Base-by-base conservation (phyloP, 768 basidiomycete species). In the Ramaria rubella region DNA sequence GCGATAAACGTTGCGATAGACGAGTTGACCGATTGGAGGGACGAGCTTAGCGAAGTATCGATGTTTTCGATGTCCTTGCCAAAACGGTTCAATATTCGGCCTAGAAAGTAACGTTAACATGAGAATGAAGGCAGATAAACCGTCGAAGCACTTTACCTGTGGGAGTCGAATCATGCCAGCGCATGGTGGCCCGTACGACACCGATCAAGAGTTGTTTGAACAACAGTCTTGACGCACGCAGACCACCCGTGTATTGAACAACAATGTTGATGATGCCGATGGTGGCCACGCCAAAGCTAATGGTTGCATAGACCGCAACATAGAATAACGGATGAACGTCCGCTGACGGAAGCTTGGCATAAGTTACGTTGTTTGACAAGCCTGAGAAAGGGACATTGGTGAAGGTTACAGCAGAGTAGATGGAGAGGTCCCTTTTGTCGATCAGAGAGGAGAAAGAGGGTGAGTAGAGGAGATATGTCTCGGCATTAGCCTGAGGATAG, bases 41-140 rank as follows among this genome's bases (percentile, higher is more conserved):
- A 82, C 12, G 77, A 68, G 0, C 85, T 81, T 30, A 91, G 72
- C 3, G 82, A 84, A 0, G 77, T 76, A 65, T 95, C 94, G 19
- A 95, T 87, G 0, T 88, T 92, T 68, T 93, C 91, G 33, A 94
- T 78, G 64, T 95, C 91, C 73, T 84, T 86, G 63, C 82, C 86
- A 64, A 94, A 93, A 5, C 91, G 81, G 69, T 93, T 94, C 62
- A 94, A 75, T 78, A 94, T 85, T 2, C 89, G 85, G 34, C 90
- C 88, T 81, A n/a, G n/a, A n/a, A n/a, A n/a, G n/a, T n/a, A n/a
- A n/a, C n/a, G n/a, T n/a, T n/a, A n/a, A n/a, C n/a, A 34, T 17
- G 45, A 2, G 19, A 43, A 50, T 34, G n/a, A n/a, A n/a, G n/a
- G n/a, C n/a, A n/a, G n/a, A 61, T 43, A 31, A 9, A n/a, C 43